A percentile compares a stretch with the other conserved stretches of the same genome.
Evolutionary conservation across 768 basidiomycete genomes (phyloP).

Genomic region (Suillus subluteus): DNA sequence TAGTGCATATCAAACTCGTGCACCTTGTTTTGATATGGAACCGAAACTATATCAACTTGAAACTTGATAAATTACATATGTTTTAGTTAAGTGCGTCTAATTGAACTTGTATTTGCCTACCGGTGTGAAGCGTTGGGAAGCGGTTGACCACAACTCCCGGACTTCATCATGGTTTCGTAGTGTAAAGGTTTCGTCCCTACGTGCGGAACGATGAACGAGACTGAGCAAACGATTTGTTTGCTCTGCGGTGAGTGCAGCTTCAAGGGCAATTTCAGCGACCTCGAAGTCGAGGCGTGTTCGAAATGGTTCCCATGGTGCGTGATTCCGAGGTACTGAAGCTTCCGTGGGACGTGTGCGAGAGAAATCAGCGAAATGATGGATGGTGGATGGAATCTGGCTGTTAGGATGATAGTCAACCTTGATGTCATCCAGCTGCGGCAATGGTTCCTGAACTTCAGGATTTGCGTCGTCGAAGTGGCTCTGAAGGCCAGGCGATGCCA

Average conservation of each 20-base stretch:
- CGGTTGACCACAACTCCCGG: constrained; percentile 20
- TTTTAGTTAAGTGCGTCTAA: neutral
- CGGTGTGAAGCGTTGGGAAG: constrained; percentile 11
- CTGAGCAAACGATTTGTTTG: constrained; percentile 24
- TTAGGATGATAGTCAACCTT: constrained; percentile 28
- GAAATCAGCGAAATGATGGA: constrained; percentile 24
- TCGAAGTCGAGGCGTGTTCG: constrained; percentile 32
- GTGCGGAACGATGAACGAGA: constrained; percentile 18
- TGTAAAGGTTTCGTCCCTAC: constrained; percentile 17
- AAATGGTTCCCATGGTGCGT: constrained; percentile 36
- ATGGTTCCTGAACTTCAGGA: neutral
- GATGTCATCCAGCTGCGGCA: constrained; percentile 24
- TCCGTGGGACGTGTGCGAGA: neutral
- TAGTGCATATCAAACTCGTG: constrained; percentile 24
- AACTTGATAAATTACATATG: constrained; percentile 15
- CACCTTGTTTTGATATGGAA: constrained; percentile 22
- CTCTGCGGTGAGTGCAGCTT: constrained; percentile 22
- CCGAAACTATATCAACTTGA: constrained; percentile 17
- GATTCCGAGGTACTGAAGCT: constrained; percentile 10
- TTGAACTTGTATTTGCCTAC: constrained; percentile 11
- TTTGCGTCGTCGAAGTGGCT: neutral
- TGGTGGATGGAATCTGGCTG: constrained; percentile 12
- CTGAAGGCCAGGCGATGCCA: neutral
- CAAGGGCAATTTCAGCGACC: constrained; percentile 29
- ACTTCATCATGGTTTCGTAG: constrained; percentile 26